These are phyloP conservation scores for Syzygium oleosum DNA, from an alignment of 345 rosid species.

Conservation along the genomic window DNA sequence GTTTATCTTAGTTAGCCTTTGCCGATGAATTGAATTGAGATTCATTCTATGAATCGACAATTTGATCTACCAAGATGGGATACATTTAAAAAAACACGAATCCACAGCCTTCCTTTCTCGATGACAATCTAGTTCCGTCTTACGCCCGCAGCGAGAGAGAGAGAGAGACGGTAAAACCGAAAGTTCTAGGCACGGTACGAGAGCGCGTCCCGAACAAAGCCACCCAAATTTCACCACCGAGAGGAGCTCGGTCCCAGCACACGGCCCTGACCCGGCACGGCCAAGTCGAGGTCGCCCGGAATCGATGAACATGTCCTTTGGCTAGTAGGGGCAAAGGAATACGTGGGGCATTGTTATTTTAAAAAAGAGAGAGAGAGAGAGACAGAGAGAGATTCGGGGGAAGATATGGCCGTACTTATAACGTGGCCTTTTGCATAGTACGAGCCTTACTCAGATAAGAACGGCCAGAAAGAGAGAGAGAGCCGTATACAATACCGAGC, in stretches of 20 bases:
- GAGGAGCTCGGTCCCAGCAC: neutral
- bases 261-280: no score
- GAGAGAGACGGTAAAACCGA: neutral
- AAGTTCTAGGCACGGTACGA: accelerated
- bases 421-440: constrained; percentile 8
- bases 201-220: accelerated
- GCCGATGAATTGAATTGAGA: neutral
- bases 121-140: accelerated
- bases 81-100: accelerated
- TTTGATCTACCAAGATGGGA: accelerated
- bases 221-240: accelerated
- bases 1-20: neutral
- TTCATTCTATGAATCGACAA: no score
- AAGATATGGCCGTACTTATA: constrained; percentile 24
- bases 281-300: accelerated
- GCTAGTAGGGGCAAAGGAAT: neutral
- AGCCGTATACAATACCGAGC: no score
- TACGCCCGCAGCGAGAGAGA: neutral
- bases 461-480: neutral
- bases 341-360: no score
- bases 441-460: constrained; percentile 32
- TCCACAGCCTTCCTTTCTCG: neutral
- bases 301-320: neutral
- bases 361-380: no score
- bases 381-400: neutral